Evolutionary conservation across 2,329 filamentous ascomycete genomes (phyloP), one percentile per base, ranked within the genome.

Genomic region (Fusarium sp.): DNA sequence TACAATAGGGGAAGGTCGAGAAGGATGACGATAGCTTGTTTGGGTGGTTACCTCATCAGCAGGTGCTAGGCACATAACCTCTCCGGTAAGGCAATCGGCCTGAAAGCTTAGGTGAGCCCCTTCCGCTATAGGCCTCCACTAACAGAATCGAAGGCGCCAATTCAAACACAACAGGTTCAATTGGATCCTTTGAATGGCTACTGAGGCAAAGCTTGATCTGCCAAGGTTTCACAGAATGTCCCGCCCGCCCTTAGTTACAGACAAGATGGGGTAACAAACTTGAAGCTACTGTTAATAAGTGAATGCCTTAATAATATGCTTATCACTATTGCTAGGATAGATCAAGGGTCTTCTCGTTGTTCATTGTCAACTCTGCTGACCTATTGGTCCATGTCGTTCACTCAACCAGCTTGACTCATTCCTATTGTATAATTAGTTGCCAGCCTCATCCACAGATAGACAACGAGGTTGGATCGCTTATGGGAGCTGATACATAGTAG

Each of bases 241-340:
- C 56, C 42, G 18, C 13, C 42, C 25, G 32, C 13, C 49, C 50
- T 50, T 25, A 15, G 40, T 38, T 62, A 43, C 52, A 57, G 60
- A 44, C 25, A 59, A 59, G 60, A 62, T 46, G 52, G 60, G 40
- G 52, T 44, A 46, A 25, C 43, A 60, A 64, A 23, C 30, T 40
- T 38, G 50, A 54, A 42, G 50, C 35, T 54, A 42, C 35, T n/a
- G 50, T 42, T 40, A 54, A 54, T 42, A 28, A 40, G 50, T 54
- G 19, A 28, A 67, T 60, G 52, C 64, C 43, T 67, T 60, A 67
- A 67, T 46, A 35, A 42, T 67, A 67, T 67, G 64, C 64, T 67
- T 67, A 67, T 52, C 46, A 60, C 38, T 66, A 65, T 65, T 43
- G 23, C 30, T 21, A 28, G 56, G 47, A 18, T 28, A 56, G 21